Percentiles rank a stretch among this genome's conserved stretches.
phyloP scores from a whole-genome alignment of 306 rosid species.

The Clitoria ternatea region DNA sequence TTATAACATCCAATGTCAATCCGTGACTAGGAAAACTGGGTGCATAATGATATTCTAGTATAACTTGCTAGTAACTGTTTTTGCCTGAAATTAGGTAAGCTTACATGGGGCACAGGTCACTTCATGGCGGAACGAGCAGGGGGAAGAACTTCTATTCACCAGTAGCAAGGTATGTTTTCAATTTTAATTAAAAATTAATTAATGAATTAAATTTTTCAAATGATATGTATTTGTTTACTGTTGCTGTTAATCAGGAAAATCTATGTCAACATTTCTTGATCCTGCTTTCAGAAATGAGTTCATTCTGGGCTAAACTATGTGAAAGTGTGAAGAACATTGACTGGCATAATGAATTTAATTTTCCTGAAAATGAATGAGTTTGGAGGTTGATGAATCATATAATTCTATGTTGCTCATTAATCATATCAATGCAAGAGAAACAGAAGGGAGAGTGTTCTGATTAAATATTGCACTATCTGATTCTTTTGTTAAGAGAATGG shows the following conservation, averaged over 20 bases:
- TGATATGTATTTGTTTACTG: background rate
- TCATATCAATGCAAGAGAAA: background rate
- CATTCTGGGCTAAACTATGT: background rate
- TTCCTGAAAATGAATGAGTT: slow-evolving; percentile 4
- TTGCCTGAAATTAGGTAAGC: slow-evolving; percentile 61
- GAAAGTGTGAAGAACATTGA: background rate
- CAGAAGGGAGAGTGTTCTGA: background rate
- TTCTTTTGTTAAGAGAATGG: background rate
- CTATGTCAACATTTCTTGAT: slow-evolving; percentile 12
- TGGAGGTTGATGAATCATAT: background rate
- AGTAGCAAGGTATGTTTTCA: slow-evolving; percentile 68
- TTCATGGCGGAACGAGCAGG: slow-evolving; percentile 82
- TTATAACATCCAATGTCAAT: background rate
- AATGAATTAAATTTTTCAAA: background rate
- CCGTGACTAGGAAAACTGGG: background rate
- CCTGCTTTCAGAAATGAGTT: background rate
- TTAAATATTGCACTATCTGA: background rate
- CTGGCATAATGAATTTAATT: background rate
- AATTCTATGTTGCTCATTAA: slow-evolving; percentile 1
- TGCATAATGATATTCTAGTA: background rate
- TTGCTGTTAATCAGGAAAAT: background rate
- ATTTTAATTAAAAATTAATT: background rate
- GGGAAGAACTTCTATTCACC: slow-evolving; percentile 91
- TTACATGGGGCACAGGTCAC: slow-evolving; percentile 89
- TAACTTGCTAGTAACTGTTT: slow-evolving; percentile 16